A percentile compares a stretch with the other conserved stretches of the same genome.
Evolutionary conservation across 2,329 filamentous ascomycete species (phyloP).

Genomic region (Nigrospora sphaerica): DNA sequence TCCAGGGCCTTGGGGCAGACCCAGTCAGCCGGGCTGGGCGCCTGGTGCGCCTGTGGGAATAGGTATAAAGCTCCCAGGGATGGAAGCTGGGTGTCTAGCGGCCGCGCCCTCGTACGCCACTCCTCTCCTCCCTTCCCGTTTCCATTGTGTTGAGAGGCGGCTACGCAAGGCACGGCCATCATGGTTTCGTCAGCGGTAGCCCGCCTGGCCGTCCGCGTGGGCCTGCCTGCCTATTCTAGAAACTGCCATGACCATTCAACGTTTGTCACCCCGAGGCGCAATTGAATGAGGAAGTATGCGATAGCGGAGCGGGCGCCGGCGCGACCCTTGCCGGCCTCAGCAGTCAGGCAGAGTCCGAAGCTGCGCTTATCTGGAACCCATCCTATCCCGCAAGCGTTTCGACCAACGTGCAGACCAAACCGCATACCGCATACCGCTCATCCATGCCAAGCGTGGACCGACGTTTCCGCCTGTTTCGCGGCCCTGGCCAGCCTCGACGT

Average conservation of each 20-base stretch:
- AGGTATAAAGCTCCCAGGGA: not conserved
- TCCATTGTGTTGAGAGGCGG: not conserved
- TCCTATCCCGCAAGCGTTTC: not conserved
- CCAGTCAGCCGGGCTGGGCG: not conserved
- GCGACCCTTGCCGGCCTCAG: too few species aligned
- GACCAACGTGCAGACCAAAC: not conserved
- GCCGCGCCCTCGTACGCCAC: not conserved
- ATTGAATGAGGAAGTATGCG: too few species aligned
- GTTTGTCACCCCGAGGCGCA: too few species aligned
- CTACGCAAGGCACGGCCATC: not conserved
- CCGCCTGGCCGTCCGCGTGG: not conserved
- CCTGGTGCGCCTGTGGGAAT: not conserved
- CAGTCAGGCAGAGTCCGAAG: not conserved
- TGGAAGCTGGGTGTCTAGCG: too few species aligned
- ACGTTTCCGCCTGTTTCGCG: not conserved
- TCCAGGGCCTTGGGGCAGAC: not conserved
- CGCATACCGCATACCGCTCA: not conserved
- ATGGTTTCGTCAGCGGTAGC: not conserved
- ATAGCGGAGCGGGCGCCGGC: too few species aligned
- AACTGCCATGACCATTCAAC: too few species aligned
- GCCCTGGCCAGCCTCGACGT: not conserved
- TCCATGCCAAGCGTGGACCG: not conserved
- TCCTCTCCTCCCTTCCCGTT: not conserved
- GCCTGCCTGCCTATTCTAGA: too few species aligned
- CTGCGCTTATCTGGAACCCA: not conserved